Evolutionary conservation across 495 filamentous ascomycete genomes (phyloP), one percentile per base, ranked within the genome.

Genomic region (Penicillium fimorum): DNA sequence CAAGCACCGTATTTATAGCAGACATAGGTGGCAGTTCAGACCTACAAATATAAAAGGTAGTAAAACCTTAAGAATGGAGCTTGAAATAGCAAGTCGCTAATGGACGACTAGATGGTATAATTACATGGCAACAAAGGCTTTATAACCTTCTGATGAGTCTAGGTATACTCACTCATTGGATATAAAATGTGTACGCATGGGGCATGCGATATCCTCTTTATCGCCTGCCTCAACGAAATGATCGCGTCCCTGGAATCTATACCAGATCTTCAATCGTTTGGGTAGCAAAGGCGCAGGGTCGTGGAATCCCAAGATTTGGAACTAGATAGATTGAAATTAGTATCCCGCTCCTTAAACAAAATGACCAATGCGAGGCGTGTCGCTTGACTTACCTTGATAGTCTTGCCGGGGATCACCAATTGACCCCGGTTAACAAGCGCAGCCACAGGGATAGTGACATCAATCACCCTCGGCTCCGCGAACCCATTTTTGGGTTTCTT

Each of bases 231-330:
- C 77, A 20, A 73, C 72, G 37, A 66, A 74, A 57, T 76, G 69
- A 50, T 76, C 71, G 46, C 65, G 74, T 4, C 76, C 79, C 55
- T 73, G 66, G 60, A 78, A 83, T 25, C 59, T 61, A 57, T 84
- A 85, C 73, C 75, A 77, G 27, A 85, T 72, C 60, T 70, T 76
- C 61, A 85, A 59, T 35, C 68, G 72, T 68, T 84, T 84, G 24
- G 68, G 70, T 38, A 72, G 62, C 25, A 78, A 65, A 11, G 83
- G 82, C 11, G 78, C 79, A 9, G 82, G 82, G 51, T 85, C 82
- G 62, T 84, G 71, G 64, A 84, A 84, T 3, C 82, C 82, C 6
- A 81, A 60, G 15, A 84, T 70, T 60, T 80, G 68, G 53, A 76
- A 77, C 80, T 78, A 65, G 17, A 49, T 38, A 24, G 62, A 40